A percentile compares a stretch with the other conserved stretches of the same genome.
Evolutionary conservation across 2,329 filamentous ascomycete species (phyloP).

Genomic region (Bertia moriformis): DNA sequence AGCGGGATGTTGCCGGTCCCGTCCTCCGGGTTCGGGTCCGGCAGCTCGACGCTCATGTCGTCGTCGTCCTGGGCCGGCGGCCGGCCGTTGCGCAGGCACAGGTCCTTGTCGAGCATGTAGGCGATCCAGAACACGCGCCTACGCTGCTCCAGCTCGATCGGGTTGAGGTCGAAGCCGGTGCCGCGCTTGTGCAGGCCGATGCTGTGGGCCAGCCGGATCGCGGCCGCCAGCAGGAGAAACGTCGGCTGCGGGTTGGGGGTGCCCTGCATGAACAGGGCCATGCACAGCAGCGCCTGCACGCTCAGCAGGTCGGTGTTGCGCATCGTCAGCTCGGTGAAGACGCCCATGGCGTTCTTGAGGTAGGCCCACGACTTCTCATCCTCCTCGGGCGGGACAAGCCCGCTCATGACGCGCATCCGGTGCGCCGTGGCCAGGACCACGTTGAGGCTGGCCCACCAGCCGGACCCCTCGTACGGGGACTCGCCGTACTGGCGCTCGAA

Average conservation of each 20-base stretch:
- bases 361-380: slow-evolving; percentile 91
- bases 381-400: slow-evolving; percentile 76
- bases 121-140: slow-evolving; percentile 68
- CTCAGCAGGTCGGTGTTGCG: slow-evolving; percentile 89
- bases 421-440: slow-evolving; percentile 83
- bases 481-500: slow-evolving; percentile 86
- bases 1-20: slow-evolving; percentile 90
- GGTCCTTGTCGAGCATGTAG: slow-evolving; percentile 61
- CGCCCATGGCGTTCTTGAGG: slow-evolving; percentile 92
- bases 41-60: slow-evolving; percentile 90
- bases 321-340: slow-evolving; percentile 85
- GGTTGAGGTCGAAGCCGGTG: slow-evolving; percentile 82
- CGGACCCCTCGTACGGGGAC: slow-evolving; percentile 84
- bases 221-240: slow-evolving; percentile 79
- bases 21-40: slow-evolving; percentile 76
- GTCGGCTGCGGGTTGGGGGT: slow-evolving; percentile 93
- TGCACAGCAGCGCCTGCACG: slow-evolving; percentile 83
- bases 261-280: slow-evolving; percentile 87
- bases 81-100: slow-evolving; percentile 57
- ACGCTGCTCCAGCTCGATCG: slow-evolving; percentile 83
- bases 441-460: slow-evolving; percentile 97
- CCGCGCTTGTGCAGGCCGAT: slow-evolving; percentile 92
- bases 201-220: slow-evolving; percentile 78
- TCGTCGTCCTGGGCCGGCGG: slow-evolving; percentile 63
- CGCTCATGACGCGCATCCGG: slow-evolving; percentile 85